These are phyloP conservation scores for Lachnellula willkommii DNA, from an alignment of 2,329 filamentous ascomycete genomes.

Conservation along the genomic window DNA sequence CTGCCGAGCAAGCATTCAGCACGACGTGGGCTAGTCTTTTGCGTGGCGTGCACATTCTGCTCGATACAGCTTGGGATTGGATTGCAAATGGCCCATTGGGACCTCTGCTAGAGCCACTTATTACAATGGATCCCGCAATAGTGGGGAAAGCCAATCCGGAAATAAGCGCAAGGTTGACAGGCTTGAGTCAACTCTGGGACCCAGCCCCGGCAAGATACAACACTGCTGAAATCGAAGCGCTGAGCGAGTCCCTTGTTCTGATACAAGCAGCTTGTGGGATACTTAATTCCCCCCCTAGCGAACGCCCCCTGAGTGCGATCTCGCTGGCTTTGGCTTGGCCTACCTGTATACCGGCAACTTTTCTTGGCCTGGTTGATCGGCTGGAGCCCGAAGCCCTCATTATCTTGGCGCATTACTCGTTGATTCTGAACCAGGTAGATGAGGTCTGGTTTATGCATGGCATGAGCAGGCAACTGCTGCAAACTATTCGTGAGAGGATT, in stretches of 20 bases:
- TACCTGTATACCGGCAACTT: slow-evolving; percentile 28
- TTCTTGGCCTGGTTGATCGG: slow-evolving; percentile 33
- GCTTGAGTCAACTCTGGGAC: slow-evolving; percentile 1
- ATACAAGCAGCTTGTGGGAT: neutral
- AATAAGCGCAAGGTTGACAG: neutral
- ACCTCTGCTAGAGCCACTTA: neutral
- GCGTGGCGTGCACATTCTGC: slow-evolving; percentile 4
- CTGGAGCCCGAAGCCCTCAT: slow-evolving; percentile 31
- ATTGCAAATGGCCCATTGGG: slow-evolving; percentile 5
- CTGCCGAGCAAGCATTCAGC: neutral
- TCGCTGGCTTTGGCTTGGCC: slow-evolving; percentile 32
- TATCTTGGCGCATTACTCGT: slow-evolving; percentile 34
- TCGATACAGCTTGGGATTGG: neutral
- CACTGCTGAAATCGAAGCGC: neutral
- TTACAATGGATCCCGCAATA: neutral
- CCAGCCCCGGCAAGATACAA: neutral
- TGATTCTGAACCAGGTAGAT: slow-evolving; percentile 32
- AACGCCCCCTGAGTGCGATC: neutral
- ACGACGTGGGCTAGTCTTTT: slow-evolving; percentile 11
- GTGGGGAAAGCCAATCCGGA: neutral
- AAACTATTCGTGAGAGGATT: slow-evolving; percentile 24
- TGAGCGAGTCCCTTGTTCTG: slow-evolving; percentile 5
- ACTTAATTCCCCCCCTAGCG: neutral
- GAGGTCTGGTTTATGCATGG: slow-evolving; percentile 24
- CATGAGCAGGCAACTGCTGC: slow-evolving; percentile 34